Evolutionary conservation across 495 filamentous ascomycete species (phyloP), one percentile per base, ranked within the genome.

Genomic region (Aspergillus ellipticus): DNA sequence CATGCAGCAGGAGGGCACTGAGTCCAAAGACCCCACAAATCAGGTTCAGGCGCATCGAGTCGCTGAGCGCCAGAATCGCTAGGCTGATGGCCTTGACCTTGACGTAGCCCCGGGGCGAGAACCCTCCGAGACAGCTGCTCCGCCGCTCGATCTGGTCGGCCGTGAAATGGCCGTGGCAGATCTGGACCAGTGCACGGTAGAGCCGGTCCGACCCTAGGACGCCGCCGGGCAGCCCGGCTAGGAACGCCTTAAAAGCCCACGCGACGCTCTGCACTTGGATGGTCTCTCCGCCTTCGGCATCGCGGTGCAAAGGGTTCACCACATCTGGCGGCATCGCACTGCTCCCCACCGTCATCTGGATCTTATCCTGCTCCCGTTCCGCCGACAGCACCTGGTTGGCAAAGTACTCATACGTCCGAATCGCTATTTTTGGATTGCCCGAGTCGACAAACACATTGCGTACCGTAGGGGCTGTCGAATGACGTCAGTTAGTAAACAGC

Each of bases 151-250:
- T 65, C 45, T 82, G 79, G 1, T 76, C 69, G 46, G 79, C 77
- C 0, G 68, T 71, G 53, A 77, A 72, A 15, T 81, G 73, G 42
- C 84, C 80, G 28, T 72, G 72, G 42, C 82, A 80, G 29, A 94
- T 85, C 28, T 78, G 76, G 22, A 85, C 79, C 13, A 93, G 62
- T 3, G 80, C 77, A 45, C 85, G 81, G 56, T 90, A 92, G 21
- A 92, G 66, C 20, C 74, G 69, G 33, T 81, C 61, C 21, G 86
- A 88, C 13, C 89, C 89, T 10, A 94, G 72, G 35, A 93, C 84
- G 1, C 89, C 89, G 1, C 83, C 85, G 0, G 89, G 89, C 1
- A 94, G 68, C 5, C 85, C 87, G 7, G 81, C 75, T 15, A 94
- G 68, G 6, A 94, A 70, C 24, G 79, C 81, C 62, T 89, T 90